Evolutionary conservation across 768 basidiomycete species (phyloP).

Genomic region (Phaeotremella skinneri): DNA sequence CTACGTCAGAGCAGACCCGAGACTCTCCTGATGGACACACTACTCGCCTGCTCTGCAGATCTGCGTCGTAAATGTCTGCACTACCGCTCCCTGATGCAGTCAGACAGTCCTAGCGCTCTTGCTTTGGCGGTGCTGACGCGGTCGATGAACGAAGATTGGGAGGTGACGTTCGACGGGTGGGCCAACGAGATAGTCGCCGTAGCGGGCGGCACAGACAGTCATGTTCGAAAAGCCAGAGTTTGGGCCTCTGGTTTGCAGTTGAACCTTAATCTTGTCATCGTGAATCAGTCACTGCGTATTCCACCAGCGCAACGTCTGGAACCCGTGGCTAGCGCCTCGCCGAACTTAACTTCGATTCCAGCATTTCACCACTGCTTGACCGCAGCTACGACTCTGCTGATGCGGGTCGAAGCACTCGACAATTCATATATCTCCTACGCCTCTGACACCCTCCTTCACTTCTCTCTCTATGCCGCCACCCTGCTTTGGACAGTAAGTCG

Average conservation of each 20-base stretch:
- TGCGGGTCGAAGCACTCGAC: constrained; percentile 22
- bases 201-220: constrained; percentile 13
- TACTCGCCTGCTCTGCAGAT: constrained; percentile 25
- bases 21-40: constrained; percentile 16
- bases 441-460: constrained; percentile 33
- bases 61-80: constrained; percentile 30
- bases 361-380: constrained; percentile 32
- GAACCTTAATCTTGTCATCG: constrained; percentile 32
- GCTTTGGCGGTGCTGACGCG: constrained; percentile 28
- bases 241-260: constrained; percentile 29
- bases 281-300: constrained; percentile 30
- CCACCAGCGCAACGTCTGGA: constrained; percentile 21
- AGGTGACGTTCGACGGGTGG: constrained; percentile 27
- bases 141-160: constrained; percentile 34
- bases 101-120: constrained; percentile 17
- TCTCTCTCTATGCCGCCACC: constrained; percentile 33
- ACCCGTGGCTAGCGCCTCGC: constrained; percentile 3
- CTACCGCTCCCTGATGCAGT: constrained; percentile 27
- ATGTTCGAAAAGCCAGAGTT: constrained; percentile 25
- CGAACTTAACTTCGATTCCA: constrained; percentile 19
- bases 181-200: constrained; percentile 29
- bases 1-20: constrained; percentile 19
- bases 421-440: constrained; percentile 23
- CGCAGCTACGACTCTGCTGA: constrained; percentile 25
- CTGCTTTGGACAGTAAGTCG: constrained; percentile 29